phyloP scores from a whole-genome alignment of 148 eudicot species.

The Rhododendron ferrugineum region DNA sequence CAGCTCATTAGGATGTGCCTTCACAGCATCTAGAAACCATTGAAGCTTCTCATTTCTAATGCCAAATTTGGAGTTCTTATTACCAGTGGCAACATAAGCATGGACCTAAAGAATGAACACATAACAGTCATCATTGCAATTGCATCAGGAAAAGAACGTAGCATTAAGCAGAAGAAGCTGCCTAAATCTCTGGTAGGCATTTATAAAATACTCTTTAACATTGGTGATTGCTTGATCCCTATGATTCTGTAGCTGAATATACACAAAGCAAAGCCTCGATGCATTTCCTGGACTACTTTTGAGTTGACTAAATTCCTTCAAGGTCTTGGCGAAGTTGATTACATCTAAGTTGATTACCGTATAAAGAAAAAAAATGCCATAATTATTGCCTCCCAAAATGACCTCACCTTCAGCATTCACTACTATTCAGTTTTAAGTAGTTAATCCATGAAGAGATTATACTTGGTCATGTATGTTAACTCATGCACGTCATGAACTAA shows the following conservation, averaged over 20 bases:
- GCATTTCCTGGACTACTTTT: not conserved
- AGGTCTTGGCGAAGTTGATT: not conserved
- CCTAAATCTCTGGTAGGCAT: not conserved
- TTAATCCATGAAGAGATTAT: too few species aligned
- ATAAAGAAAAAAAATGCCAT: not conserved
- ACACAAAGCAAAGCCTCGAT: not conserved
- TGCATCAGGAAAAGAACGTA: not conserved
- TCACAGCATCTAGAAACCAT: constrained; percentile 94
- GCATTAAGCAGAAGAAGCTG: not conserved
- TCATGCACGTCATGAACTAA: not conserved
- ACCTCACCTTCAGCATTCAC: not conserved
- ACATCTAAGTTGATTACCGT: not conserved
- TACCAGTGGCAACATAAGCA: constrained; percentile 94
- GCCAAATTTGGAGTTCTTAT: constrained; percentile 88
- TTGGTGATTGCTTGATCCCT: not conserved
- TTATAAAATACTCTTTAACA: not conserved
- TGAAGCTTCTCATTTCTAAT: constrained; percentile 93
- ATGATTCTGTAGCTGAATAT: not conserved
- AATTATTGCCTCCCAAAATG: not conserved
- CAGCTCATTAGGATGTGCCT: constrained; percentile 80
- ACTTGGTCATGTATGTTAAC: constrained; percentile 2
- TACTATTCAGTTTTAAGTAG: not conserved
- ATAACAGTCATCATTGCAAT: not conserved
- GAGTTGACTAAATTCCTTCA: not conserved
- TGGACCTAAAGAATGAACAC: constrained; percentile 28